A percentile compares a stretch with the other conserved stretches of the same genome.
These are phyloP conservation scores for Aspergillus nidulans DNA, from an alignment of 495 filamentous ascomycete species.

Conservation along the genomic window DNA sequence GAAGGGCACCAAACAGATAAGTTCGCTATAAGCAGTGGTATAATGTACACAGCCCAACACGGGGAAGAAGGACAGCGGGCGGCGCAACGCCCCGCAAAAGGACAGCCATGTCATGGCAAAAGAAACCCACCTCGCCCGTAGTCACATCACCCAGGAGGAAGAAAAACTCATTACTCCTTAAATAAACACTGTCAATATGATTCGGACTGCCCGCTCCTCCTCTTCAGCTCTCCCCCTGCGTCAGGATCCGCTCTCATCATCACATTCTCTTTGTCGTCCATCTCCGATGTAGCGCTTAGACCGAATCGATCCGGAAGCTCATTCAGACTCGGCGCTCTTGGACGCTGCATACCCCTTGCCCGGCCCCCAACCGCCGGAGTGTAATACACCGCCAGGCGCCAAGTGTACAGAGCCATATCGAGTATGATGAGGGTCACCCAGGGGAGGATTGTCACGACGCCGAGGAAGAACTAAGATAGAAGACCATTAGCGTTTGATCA, in stretches of 20 bases:
- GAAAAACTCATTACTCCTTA: neutral
- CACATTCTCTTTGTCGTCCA: neutral
- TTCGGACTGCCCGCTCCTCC: neutral
- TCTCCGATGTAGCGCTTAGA: conserved; percentile 24
- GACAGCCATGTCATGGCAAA: neutral
- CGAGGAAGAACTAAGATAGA: conserved; percentile 51
- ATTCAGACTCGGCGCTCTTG: conserved; percentile 59
- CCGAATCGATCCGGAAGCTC: conserved; percentile 58
- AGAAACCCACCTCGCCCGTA: neutral
- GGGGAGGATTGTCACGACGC: conserved; percentile 59
- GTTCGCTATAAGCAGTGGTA: neutral
- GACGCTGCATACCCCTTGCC: conserved; percentile 56
- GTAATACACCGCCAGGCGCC: conserved; percentile 54
- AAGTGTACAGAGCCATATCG: conserved; percentile 62
- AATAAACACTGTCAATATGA: neutral
- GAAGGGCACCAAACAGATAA: neutral
- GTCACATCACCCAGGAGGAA: neutral
- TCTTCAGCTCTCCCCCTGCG: neutral
- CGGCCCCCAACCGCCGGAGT: conserved; percentile 60
- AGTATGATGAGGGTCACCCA: conserved; percentile 64
- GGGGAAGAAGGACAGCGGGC: neutral
- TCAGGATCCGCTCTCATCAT: neutral
- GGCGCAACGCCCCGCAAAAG: neutral
- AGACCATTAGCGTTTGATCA: neutral
- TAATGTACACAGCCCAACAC: conserved; percentile 19